phyloP scores from a whole-genome alignment of 331 rosid genomes.

The Prunus yedoensis region DNA sequence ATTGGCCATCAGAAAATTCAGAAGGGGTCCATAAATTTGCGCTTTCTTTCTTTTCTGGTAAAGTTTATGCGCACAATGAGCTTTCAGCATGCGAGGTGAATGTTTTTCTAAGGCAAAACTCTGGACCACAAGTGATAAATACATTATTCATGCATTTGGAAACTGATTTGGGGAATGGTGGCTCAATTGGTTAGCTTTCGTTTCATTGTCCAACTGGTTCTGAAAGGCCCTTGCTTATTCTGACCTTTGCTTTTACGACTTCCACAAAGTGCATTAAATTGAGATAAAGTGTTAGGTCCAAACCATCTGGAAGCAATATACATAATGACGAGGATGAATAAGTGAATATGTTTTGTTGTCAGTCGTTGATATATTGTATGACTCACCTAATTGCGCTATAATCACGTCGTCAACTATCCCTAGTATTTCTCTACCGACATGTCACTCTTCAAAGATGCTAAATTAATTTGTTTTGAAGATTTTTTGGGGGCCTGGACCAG shows the following conservation, averaged over 20 bases:
- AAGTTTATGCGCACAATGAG: not conserved
- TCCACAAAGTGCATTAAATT: not conserved
- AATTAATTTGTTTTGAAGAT: no score
- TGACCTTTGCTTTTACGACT: not conserved
- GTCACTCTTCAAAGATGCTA: no score
- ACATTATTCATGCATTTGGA: no score
- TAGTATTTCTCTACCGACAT: no score
- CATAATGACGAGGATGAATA: no score
- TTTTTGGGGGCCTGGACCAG: not conserved
- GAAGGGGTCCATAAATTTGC: not conserved
- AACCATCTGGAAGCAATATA: no score
- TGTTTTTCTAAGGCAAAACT: not conserved
- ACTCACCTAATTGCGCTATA: fast-evolving
- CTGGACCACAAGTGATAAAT: not conserved
- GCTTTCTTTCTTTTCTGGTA: not conserved
- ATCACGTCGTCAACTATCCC: no score
- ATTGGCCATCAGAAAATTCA: not conserved
- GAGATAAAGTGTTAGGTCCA: not conserved
- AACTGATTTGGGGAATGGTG: not conserved
- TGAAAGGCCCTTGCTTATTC: not conserved
- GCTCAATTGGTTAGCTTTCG: not conserved
- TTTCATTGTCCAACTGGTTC: not conserved
- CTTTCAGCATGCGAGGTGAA: not conserved
- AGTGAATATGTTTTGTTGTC: no score
- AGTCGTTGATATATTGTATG: no score